Conservation (phyloP, 2,329 filamentous ascomycete species). For the Pleomassaria siparia region DNA sequence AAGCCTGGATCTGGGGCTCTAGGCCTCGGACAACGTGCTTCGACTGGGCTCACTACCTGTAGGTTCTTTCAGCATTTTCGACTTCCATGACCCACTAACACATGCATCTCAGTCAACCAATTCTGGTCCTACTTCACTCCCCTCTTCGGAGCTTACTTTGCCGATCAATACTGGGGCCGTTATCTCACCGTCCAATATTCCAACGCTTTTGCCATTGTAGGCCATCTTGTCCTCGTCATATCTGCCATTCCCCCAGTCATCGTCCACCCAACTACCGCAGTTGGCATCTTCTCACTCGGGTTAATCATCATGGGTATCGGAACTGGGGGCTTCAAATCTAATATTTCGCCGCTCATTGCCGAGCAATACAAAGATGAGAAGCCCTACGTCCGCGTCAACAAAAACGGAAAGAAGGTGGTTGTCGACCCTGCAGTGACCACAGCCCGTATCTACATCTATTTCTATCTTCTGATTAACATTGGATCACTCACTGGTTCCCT, state of each 20-base stretch:
- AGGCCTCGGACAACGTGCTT: conserved; percentile 54
- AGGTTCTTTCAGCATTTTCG: not conserved
- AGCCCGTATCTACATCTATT: conserved; percentile 59
- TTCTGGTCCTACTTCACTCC: conserved; percentile 62
- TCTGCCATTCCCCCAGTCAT: conserved; percentile 59
- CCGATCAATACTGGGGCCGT: conserved; percentile 62
- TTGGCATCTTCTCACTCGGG: conserved; percentile 57
- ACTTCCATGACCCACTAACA: not conserved
- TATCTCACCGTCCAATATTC: conserved; percentile 62
- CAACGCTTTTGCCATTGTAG: conserved; percentile 59
- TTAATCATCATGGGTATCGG: conserved; percentile 66
- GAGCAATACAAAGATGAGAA: conserved; percentile 55
- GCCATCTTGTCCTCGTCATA: conserved; percentile 56
- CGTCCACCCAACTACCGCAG: conserved; percentile 50
- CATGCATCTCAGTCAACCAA: conserved; percentile 46
- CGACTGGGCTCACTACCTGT: conserved; percentile 54
- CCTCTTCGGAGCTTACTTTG: conserved; percentile 59
- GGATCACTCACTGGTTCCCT: conserved; percentile 39
- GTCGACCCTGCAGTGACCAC: conserved; percentile 68
- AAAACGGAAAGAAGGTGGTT: conserved; percentile 56
- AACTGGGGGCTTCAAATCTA: conserved; percentile 70
- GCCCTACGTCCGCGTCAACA: conserved; percentile 31
- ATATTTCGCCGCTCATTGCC: conserved; percentile 59
- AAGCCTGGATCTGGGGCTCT: conserved; percentile 35
- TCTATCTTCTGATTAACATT: conserved; percentile 42